Conservation (phyloP, 495 filamentous ascomycete species). For the Hyphodiscus hymeniophilus region DNA sequence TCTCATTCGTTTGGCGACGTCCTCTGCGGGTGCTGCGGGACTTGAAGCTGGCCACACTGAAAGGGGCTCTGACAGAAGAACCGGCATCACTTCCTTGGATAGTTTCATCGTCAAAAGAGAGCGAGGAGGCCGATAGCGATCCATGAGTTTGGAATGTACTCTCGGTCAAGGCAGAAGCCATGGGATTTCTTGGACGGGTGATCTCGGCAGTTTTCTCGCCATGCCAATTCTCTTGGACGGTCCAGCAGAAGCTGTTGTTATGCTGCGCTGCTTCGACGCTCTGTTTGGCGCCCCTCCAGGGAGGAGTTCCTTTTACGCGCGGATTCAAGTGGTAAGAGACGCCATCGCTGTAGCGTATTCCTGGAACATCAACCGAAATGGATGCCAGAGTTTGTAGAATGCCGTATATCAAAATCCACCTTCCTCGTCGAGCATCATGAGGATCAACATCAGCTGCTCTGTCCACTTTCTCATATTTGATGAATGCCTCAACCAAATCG, state of each 20-base stretch:
- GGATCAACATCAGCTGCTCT: conserved; percentile 40
- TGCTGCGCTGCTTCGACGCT: conserved; percentile 42
- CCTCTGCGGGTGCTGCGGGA: neutral
- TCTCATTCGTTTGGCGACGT: neutral
- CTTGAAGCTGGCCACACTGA: neutral
- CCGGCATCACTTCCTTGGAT: neutral
- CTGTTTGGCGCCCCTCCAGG: conserved; percentile 42
- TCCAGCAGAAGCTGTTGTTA: conserved; percentile 55
- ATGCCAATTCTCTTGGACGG: conserved; percentile 30
- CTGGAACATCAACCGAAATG: conserved; percentile 57
- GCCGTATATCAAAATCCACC: conserved; percentile 69
- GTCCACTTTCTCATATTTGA: conserved; percentile 55
- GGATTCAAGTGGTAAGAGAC: conserved; percentile 59
- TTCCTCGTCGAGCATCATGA: conserved; percentile 51
- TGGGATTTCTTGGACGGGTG: neutral
- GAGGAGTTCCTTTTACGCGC: conserved; percentile 47
- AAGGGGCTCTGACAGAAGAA: neutral
- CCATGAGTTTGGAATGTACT: neutral
- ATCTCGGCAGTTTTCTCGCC: neutral
- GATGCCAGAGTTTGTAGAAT: conserved; percentile 61
- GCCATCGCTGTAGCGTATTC: conserved; percentile 47
- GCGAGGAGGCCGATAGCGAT: neutral
- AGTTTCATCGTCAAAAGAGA: neutral
- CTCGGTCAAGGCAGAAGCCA: neutral
- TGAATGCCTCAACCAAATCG: conserved; percentile 52